Base-by-base conservation (phyloP, 331 rosid species). In the Arachis monticola region DNA sequence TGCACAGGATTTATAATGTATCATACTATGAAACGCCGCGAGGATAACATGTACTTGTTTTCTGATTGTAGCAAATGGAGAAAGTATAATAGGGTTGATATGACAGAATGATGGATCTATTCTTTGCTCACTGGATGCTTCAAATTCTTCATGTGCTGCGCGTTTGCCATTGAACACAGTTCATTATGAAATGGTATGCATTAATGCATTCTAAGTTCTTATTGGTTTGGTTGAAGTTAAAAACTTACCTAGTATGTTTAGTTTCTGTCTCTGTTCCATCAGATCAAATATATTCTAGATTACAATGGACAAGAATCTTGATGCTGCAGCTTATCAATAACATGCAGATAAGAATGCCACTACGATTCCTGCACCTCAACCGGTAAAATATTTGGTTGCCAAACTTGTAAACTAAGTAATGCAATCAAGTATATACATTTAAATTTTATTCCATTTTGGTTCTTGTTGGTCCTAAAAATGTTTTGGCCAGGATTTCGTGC, bases 21-120 rank as follows among this genome's bases (percentile, higher is more conserved):
- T 50, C 10, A 42, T 45, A 10, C 31, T 44, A 57, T 7, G 27
- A 7, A 47, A 9, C 11, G 40, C 9, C 32, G 8, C 17, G 45
- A 27, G 7, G 60, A 32, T 67, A 76, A 58, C 50, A 30, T 32
- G 7, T 51, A 58, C 13, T 35, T 59, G 17, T 63, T 70, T 69
- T 51, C 45, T 69, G 32, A 47, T 69, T 63, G 56, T 59, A 10
- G 55, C 74, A 60, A 69, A 55, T 59, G 62, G 60, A 41, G 30
- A 51, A 12, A 52, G 51, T 32, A 35, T 42, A 41, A 59, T 45
- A 48, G 58, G 2, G 45, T 17, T 10, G 69, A 35, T 69, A 70
- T 57, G 66, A 42, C 65, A 11, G 27, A 60, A 60, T 55, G 51
- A 42, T 60, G 70, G 75, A 48, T 48, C 69, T 57, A 56, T 79